phyloP scores from a whole-genome alignment of 352 stramenopile species.

The Phytophthora megakarya region DNA sequence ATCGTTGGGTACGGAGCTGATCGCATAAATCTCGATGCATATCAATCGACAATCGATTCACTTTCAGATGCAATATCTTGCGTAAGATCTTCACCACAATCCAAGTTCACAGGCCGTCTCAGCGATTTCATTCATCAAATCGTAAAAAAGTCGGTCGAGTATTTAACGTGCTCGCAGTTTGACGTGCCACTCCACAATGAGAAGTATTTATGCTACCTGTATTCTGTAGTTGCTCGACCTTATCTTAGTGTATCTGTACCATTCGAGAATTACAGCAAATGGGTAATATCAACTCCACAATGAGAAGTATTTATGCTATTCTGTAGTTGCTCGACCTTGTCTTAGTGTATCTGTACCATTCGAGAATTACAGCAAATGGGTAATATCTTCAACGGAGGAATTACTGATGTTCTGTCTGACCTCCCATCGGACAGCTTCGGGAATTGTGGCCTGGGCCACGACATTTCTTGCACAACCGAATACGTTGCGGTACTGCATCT shows the following conservation, averaged over 20 bases:
- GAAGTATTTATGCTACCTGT: background rate
- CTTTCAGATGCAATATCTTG: too few relatives aligned
- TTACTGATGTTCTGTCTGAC: slow-evolving; percentile 18
- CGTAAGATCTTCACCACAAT: background rate
- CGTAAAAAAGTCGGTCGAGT: too few relatives aligned
- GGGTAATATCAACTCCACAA: background rate
- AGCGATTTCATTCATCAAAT: background rate
- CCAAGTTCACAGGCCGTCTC: background rate
- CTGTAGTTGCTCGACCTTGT: too few relatives aligned
- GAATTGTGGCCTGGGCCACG: slow-evolving; percentile 53
- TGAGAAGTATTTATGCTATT: background rate
- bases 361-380: background rate
- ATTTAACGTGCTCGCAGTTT: too few relatives aligned
- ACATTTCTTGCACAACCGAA: slow-evolving; percentile 57
- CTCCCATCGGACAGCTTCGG: slow-evolving; percentile 47
- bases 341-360: background rate
- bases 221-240: too few relatives aligned
- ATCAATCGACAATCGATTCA: too few relatives aligned
- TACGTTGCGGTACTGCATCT: slow-evolving; percentile 20
- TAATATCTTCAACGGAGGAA: background rate
- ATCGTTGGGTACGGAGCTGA: background rate
- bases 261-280: background rate
- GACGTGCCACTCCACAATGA: too few relatives aligned
- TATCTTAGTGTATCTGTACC: background rate
- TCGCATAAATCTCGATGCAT: background rate